Conservation (phyloP, 73 alveolate genomes). For the Symbiodinium natans region DNA sequence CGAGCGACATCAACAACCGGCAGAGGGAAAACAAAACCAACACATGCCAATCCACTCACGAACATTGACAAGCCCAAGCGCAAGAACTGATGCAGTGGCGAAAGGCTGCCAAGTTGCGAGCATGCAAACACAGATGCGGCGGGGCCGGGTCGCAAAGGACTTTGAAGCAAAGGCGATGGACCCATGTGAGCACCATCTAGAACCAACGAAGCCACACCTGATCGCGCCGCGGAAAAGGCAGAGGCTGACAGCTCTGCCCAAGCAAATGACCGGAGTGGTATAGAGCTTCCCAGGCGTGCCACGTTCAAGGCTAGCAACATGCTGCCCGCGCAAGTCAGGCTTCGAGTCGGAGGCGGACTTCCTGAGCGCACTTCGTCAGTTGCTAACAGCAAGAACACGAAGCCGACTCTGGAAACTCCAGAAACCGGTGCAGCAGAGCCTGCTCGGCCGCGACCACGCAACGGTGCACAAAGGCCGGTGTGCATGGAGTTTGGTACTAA, state of each 20-base stretch:
- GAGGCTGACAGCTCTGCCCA: background rate
- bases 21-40: constrained; percentile 35
- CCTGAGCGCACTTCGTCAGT: constrained; percentile 3
- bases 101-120: background rate
- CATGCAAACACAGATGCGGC: background rate
- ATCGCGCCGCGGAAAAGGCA: background rate
- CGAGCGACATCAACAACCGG: background rate
- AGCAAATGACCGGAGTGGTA: background rate
- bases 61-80: background rate
- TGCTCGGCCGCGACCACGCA: background rate
- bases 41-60: constrained; percentile 10
- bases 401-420: background rate
- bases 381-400: background rate
- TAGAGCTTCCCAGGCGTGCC: background rate
- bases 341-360: background rate
- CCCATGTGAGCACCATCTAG: background rate
- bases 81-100: background rate
- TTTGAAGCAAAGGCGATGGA: too few species aligned
- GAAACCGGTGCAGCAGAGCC: background rate
- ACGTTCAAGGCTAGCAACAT: background rate
- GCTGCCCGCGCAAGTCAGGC: background rate
- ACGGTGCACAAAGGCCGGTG: background rate
- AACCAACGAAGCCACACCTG: background rate
- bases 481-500: background rate
- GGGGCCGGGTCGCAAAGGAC: background rate